Conservation (phyloP, 306 rosid genomes). For the Sesbania bispinosa region DNA sequence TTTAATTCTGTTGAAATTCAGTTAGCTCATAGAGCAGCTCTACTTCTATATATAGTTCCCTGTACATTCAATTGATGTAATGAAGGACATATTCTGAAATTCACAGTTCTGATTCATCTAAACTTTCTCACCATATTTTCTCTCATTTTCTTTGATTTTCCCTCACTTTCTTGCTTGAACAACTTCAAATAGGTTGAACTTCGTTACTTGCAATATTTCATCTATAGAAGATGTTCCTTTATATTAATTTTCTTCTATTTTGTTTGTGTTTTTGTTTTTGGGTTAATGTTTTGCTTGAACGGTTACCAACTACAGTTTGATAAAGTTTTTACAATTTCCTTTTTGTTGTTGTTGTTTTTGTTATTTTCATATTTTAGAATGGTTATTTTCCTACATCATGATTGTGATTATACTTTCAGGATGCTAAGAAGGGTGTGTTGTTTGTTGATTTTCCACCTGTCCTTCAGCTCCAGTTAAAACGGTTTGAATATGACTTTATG, state of each 20-base stretch:
- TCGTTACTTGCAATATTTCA: background rate
- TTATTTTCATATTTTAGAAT: background rate
- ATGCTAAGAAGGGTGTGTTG: slow-evolving; percentile 87
- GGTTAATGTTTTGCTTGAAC: background rate
- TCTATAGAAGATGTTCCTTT: background rate
- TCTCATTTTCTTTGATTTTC: too few species aligned
- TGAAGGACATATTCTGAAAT: too few species aligned
- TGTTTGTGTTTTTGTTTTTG: background rate
- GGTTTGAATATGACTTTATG: too few species aligned
- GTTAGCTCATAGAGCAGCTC: too few species aligned
- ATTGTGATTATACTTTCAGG: slow-evolving; percentile 50
- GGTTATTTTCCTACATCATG: background rate
- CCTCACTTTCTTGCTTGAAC: too few species aligned
- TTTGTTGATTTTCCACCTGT: slow-evolving; percentile 96
- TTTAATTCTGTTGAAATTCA: too few species aligned
- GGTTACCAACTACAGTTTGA: background rate
- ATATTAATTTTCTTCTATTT: background rate
- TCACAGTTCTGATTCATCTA: too few species aligned
- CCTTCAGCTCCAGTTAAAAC: too few species aligned
- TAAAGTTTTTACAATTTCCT: background rate
- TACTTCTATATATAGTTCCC: too few species aligned
- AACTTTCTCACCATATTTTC: too few species aligned
- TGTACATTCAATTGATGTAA: too few species aligned
- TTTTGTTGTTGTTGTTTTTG: background rate
- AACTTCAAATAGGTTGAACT: too few species aligned